Conservation (phyloP, 2,329 filamentous ascomycete genomes). For the Botrytis paeoniae region DNA sequence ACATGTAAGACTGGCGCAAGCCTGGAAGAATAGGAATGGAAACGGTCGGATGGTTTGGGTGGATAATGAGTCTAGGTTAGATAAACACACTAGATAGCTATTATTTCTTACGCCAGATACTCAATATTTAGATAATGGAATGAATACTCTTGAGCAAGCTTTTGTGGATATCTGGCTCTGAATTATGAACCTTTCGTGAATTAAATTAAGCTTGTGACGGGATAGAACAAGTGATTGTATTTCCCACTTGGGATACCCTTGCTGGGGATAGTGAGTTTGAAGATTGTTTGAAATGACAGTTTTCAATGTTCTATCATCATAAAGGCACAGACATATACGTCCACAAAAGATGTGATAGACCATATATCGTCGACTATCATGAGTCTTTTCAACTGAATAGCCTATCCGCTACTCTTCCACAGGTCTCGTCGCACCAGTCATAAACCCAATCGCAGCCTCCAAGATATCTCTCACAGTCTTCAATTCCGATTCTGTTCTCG, state of each 20-base stretch:
- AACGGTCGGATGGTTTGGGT: background rate
- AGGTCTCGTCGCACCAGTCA: conserved; percentile 24
- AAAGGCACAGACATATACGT: background rate
- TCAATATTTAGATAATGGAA: background rate
- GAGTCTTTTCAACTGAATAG: background rate
- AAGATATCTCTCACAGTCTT: conserved; percentile 28
- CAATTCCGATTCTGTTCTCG: conserved; percentile 29
- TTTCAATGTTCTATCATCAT: background rate
- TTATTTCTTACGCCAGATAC: background rate
- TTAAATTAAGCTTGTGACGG: no score
- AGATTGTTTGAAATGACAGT: background rate
- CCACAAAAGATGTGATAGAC: no score
- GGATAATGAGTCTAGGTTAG: background rate
- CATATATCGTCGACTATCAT: background rate
- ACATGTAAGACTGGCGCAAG: conserved; percentile 15
- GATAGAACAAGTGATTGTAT: background rate
- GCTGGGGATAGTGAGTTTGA: no score
- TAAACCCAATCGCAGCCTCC: conserved; percentile 30
- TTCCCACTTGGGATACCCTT: background rate
- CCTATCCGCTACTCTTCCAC: background rate
- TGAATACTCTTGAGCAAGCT: background rate
- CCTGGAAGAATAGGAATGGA: background rate
- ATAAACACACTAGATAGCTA: background rate
- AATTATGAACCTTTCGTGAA: background rate
- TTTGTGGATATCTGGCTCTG: background rate